Percentiles rank a stretch among this genome's conserved stretches.
Conservation (phyloP, 768 basidiomycete species). For the Mycena filopes region DNA sequence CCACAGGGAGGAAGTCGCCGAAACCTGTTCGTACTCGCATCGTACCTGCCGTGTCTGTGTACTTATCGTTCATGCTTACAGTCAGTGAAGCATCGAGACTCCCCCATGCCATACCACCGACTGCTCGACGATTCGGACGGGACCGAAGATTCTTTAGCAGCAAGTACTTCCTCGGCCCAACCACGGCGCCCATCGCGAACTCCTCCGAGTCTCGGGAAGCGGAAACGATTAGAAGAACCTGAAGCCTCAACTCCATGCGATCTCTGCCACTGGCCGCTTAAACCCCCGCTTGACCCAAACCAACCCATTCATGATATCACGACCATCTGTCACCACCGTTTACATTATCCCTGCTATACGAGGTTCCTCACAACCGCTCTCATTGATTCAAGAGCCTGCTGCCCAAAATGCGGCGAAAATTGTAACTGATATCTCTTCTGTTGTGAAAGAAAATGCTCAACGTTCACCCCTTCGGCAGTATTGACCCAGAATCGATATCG, state of each 20-base stretch:
- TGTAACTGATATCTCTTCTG: background rate
- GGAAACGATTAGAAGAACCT: background rate
- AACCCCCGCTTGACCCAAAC: background rate
- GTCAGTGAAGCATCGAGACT: background rate
- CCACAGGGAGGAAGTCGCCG: slow-evolving; percentile 2
- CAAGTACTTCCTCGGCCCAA: background rate
- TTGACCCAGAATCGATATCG: background rate
- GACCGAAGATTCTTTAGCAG: background rate
- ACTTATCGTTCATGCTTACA: background rate
- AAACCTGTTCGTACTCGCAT: background rate
- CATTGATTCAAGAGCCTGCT: background rate
- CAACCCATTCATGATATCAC: slow-evolving; percentile 15
- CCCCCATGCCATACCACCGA: background rate
- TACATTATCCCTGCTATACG: slow-evolving; percentile 24
- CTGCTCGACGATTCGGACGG: background rate
- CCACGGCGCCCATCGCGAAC: slow-evolving; percentile 2
- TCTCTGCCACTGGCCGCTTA: slow-evolving; percentile 10
- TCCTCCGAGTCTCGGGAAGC: background rate
- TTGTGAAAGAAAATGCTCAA: background rate
- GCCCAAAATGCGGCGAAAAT: slow-evolving; percentile 17
- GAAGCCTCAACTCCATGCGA: background rate
- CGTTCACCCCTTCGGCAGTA: slow-evolving; percentile 11
- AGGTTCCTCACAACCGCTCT: slow-evolving; percentile 9
- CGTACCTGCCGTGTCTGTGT: background rate
- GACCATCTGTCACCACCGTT: slow-evolving; percentile 20